Base-by-base conservation (phyloP, 495 filamentous ascomycete genomes). In the Hypoxylon lenormandii region DNA sequence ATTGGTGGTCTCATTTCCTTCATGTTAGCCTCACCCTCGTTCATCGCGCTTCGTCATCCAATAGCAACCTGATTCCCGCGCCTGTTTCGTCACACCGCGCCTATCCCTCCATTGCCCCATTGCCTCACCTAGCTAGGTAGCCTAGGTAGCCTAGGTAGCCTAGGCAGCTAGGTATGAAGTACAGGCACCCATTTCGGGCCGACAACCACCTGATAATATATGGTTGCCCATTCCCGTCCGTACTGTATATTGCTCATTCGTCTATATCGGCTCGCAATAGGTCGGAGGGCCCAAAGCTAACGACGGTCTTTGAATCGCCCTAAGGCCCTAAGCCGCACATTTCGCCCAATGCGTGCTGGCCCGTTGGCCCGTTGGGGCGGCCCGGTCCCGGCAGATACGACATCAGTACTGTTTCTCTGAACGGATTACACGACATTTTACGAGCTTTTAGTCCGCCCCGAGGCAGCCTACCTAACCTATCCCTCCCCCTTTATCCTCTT, bases 371-470 rank as follows among this genome's bases (percentile, higher is more conserved):
- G 68, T 66, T 71, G 13, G 61, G 15, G 62, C 68, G 68, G 68
- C 62, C 68, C 68, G 68, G 61, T 66, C 58, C 68, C 68, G 68
- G 51, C 42, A 71, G 53, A 71, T 71, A 71, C 68, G 62, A 71
- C 68, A 62, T 63, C 63, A 33, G 51, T 62, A 47, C 21, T 61
- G 40, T 46, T 46, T 37, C 13, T 46, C 48, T 59, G 13, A 71
- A 38, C 52, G 57, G 67, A 66, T 66, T 63, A 71, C 68, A 71
- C 68, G 42, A 48, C 68, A 55, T 62, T 59, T 71, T 71, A 66
- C 57, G 62, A 66, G 62, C 46, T 66, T 66, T 62, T 63, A 63
- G 62, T 60, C 26, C 42, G 36, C 51, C 40, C 52, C 58, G 53
- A 71, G 62, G 62, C 68, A 71, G 28, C 68, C 68, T 71, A 66